phyloP scores from a whole-genome alignment of 805 yeast species.

The Myxozyma lipomycoides region DNA sequence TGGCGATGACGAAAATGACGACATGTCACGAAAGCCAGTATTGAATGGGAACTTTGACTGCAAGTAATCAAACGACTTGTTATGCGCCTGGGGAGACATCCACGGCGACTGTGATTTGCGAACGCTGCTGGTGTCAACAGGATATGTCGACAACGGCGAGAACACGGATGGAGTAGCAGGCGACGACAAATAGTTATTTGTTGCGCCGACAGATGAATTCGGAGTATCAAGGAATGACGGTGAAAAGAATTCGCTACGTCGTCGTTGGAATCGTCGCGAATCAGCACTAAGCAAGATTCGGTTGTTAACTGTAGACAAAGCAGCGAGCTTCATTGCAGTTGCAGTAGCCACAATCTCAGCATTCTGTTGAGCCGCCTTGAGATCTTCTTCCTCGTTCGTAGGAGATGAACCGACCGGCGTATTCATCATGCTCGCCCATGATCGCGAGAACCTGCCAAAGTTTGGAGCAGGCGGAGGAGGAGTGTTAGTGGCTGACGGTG shows the following conservation, averaged over 20 bases:
- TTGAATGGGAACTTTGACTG: background rate
- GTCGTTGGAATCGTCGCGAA: slow-evolving; percentile 34
- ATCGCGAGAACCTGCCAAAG: slow-evolving; percentile 18
- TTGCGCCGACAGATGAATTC: slow-evolving; percentile 4
- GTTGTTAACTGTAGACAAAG: slow-evolving; percentile 60
- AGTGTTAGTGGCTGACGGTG: background rate
- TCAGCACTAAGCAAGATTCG: slow-evolving; percentile 45
- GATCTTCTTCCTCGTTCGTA: background rate
- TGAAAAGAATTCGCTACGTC: slow-evolving; percentile 3
- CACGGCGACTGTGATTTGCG: background rate
- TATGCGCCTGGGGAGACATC: background rate
- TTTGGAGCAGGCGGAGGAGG: slow-evolving; percentile 3
- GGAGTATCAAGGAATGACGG: slow-evolving; percentile 1
- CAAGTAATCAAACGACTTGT: background rate
- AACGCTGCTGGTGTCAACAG: background rate
- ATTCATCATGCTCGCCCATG: slow-evolving; percentile 35
- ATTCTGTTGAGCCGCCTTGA: slow-evolving; percentile 26
- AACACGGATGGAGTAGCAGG: background rate
- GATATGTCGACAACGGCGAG: background rate
- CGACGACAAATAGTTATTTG: background rate
- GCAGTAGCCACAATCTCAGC: slow-evolving; percentile 33
- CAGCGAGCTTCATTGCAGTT: slow-evolving; percentile 59
- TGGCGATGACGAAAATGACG: background rate
- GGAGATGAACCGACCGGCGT: slow-evolving; percentile 29
- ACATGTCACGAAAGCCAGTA: background rate